These are phyloP conservation scores for Ceratocystis albifundus DNA, from an alignment of 2,329 filamentous ascomycete genomes.

Conservation along the genomic window DNA sequence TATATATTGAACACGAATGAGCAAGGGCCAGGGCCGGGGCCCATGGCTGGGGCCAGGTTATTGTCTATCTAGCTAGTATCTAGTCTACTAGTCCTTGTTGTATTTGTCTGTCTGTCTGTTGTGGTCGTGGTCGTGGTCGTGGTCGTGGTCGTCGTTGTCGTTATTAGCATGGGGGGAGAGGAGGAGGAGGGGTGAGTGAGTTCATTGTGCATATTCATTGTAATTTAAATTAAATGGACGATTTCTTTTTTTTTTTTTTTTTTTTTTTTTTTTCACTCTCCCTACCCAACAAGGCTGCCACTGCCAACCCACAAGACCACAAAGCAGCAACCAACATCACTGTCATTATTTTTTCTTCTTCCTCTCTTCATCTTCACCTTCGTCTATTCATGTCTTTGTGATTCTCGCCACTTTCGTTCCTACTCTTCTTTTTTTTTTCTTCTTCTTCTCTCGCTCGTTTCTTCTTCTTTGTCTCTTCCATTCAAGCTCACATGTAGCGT, in stretches of 20 bases:
- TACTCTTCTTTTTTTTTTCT: not conserved
- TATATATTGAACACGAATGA: no score
- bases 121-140: no score
- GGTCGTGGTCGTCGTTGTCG: no score
- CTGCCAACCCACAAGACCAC: not conserved
- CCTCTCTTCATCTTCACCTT: not conserved
- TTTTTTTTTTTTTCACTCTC: not conserved
- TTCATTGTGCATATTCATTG: no score
- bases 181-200: no score
- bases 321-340: not conserved
- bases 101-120: no score
- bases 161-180: no score
- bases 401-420: conserved; percentile 4
- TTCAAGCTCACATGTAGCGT: conserved; percentile 6
- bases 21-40: no score
- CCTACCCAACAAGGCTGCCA: conserved; percentile 1
- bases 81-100: no score
- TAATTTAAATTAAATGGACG: not conserved
- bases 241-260: not conserved
- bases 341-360: not conserved
- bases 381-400: not conserved
- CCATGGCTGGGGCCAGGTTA: no score
- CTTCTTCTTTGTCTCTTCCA: not conserved
- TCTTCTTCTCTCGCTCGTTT: not conserved
- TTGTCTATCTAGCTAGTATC: no score